Conservation (phyloP, 331 rosid genomes). For the Erythrophleum ivorense region DNA sequence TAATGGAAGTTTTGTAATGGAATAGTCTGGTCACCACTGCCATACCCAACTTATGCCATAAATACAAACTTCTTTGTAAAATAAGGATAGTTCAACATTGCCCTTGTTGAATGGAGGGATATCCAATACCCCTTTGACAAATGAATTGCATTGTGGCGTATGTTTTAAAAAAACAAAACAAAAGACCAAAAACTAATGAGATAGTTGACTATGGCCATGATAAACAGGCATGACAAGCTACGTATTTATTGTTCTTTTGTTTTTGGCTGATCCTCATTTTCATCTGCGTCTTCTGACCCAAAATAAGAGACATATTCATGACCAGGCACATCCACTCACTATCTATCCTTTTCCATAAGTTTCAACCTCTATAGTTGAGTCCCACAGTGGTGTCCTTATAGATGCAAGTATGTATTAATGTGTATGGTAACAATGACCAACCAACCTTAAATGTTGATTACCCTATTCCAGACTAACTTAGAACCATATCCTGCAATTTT, state of each 20-base stretch:
- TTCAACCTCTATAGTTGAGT: no score
- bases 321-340: conserved; percentile 56
- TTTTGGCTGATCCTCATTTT: conserved; percentile 17
- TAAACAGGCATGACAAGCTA: not conserved
- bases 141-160: not conserved
- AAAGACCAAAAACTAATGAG: no score
- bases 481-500: not conserved
- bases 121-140: not conserved
- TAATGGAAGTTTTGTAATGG: conserved; percentile 5
- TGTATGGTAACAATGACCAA: no score
- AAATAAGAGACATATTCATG: conserved; percentile 64
- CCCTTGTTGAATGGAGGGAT: not conserved
- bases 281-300: conserved; percentile 69
- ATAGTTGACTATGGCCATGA: not conserved
- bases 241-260: not conserved
- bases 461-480: no score
- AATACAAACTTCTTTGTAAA: not conserved
- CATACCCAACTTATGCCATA: conserved; percentile 13
- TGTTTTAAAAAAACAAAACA: not conserved
- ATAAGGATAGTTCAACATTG: not conserved
- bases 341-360: not conserved
- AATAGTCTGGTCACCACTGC: conserved; percentile 12
- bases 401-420: no score
- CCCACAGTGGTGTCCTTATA: no score
- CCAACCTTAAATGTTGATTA: no score